Conservation (phyloP, 2,329 filamentous ascomycete species). For the Fusarium domesticum region DNA sequence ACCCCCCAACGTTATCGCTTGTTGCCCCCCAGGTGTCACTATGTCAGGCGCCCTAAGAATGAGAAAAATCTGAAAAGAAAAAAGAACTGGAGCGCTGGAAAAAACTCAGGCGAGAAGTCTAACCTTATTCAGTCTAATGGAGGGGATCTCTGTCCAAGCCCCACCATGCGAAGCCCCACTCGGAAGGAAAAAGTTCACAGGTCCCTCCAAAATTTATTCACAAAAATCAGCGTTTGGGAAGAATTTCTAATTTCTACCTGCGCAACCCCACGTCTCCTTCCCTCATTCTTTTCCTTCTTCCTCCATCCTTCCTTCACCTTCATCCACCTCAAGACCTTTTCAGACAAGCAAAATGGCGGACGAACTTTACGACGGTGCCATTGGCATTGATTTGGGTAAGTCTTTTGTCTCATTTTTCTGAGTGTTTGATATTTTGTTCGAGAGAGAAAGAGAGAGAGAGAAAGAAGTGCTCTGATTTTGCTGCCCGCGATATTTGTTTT, state of each 20-base stretch:
- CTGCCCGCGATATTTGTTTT: neutral
- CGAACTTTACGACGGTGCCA: constrained; percentile 99
- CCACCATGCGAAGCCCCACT: constrained; percentile 20
- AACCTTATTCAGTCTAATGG: constrained; percentile 22
- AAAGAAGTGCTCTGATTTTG: too few relatives aligned
- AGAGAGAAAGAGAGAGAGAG: too few relatives aligned
- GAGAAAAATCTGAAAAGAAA: constrained; percentile 7
- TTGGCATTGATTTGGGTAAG: constrained; percentile 99
- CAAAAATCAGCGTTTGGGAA: constrained; percentile 33
- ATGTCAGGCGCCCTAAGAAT: constrained; percentile 1
- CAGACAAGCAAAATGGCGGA: constrained; percentile 72
- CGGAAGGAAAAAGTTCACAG: constrained; percentile 36
- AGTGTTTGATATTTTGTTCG: constrained; percentile 2
- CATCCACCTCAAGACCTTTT: constrained; percentile 27
- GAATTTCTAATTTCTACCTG: constrained; percentile 40
- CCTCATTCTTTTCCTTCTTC: constrained; percentile 28
- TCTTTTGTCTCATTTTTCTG: constrained; percentile 21
- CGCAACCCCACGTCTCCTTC: constrained; percentile 37
- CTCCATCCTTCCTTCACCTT: constrained; percentile 27
- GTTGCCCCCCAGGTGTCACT: constrained; percentile 15
- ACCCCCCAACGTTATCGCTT: constrained; percentile 3
- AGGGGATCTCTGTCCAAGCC: constrained; percentile 23
- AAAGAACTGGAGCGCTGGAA: constrained; percentile 19
- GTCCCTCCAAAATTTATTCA: constrained; percentile 33
- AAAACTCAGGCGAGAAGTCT: constrained; percentile 31